Evolutionary conservation across 306 rosid genomes (phyloP).

Genomic region (Vigna mungo): DNA sequence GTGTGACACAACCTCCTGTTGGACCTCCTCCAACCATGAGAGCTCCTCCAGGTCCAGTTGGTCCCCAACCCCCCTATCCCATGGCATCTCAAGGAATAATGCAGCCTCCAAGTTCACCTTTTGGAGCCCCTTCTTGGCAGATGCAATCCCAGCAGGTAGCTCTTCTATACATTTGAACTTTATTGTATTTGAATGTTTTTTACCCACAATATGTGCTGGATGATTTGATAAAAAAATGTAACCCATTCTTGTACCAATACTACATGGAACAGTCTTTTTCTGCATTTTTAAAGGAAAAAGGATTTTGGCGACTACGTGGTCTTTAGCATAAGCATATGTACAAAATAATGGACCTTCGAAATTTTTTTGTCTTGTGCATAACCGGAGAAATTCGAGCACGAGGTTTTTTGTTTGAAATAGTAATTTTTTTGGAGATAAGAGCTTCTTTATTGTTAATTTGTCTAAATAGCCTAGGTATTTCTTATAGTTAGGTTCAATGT

Average conservation of each 20-base stretch:
- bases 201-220: conserved; percentile 17
- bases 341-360: background rate
- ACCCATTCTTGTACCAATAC: background rate
- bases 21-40: conserved; percentile 65
- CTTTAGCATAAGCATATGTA: conserved; percentile 3
- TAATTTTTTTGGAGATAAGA: background rate
- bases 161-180: conserved; percentile 1
- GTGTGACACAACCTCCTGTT: conserved; percentile 53
- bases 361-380: background rate
- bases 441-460: background rate
- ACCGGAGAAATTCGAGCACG: background rate
- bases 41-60: conserved; percentile 62
- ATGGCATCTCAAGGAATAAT: conserved; percentile 59
- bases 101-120: conserved; percentile 68
- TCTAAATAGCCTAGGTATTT: background rate
- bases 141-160: conserved; percentile 86
- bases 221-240: conserved; percentile 22
- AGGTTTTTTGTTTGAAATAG: background rate
- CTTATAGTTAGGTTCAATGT: background rate
- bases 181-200: conserved; percentile 22
- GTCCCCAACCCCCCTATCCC: conserved; percentile 64
- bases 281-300: conserved; percentile 6
- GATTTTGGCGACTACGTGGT: background rate
- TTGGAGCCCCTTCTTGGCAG: conserved; percentile 76
- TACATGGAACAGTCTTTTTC: background rate